phyloP scores from a whole-genome alignment of 495 filamentous ascomycete genomes.

The Cryomyces antarcticus region DNA sequence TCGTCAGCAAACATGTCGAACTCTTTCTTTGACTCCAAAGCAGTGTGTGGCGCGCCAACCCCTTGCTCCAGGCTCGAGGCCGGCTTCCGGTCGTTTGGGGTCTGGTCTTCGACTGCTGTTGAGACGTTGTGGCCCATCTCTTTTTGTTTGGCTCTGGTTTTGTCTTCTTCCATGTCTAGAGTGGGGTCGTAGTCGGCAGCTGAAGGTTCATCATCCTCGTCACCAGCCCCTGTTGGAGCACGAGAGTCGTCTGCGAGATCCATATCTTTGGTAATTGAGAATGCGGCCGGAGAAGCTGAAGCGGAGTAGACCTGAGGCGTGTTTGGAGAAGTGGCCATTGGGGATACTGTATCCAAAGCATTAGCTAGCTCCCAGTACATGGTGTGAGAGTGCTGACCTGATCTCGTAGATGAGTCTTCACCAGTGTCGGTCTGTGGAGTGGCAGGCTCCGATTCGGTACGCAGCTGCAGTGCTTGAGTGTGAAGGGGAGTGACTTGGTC shows the following conservation, averaged over 20 bases:
- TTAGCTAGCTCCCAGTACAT: background rate
- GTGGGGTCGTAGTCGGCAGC: slow-evolving; percentile 94
- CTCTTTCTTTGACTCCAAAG: slow-evolving; percentile 25
- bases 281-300: slow-evolving; percentile 31
- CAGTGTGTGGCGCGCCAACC: slow-evolving; percentile 10
- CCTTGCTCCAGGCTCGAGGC: slow-evolving; percentile 19
- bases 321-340: slow-evolving; percentile 17
- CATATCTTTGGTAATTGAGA: slow-evolving; percentile 35
- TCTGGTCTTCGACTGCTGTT: slow-evolving; percentile 42
- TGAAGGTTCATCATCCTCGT: slow-evolving; percentile 54
- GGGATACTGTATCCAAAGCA: slow-evolving; percentile 4
- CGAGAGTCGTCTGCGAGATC: slow-evolving; percentile 38
- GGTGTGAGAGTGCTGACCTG: slow-evolving; percentile 1
- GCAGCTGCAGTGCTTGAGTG: slow-evolving; percentile 54
- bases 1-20: slow-evolving; percentile 96
- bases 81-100: slow-evolving; percentile 33
- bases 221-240: slow-evolving; percentile 18
- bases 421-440: slow-evolving; percentile 29
- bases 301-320: slow-evolving; percentile 28
- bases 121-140: slow-evolving; percentile 34
- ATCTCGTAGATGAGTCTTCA: slow-evolving; percentile 4
- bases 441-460: slow-evolving; percentile 32
- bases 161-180: slow-evolving; percentile 78
- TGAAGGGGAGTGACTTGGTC: slow-evolving; percentile 51
- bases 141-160: slow-evolving; percentile 44